phyloP scores from a whole-genome alignment of 495 filamentous ascomycete species.

The Aspergillus mulundensis region DNA sequence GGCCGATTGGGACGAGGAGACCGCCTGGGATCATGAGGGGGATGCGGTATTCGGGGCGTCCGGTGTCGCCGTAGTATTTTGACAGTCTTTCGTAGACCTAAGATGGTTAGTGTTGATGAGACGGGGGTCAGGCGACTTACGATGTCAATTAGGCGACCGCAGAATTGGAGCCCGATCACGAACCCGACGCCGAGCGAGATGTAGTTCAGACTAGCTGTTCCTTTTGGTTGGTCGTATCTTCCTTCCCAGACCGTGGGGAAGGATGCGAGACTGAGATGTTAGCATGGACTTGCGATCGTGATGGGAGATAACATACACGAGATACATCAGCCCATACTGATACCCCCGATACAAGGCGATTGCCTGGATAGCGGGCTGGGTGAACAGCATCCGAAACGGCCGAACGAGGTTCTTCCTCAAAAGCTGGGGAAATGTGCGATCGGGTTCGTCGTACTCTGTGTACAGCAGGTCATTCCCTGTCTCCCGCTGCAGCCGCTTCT shows the following conservation, averaged over 20 bases:
- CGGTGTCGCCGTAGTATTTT: constrained; percentile 6
- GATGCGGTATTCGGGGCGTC: constrained; percentile 14
- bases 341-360: constrained; percentile 11
- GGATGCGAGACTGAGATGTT: constrained; percentile 8
- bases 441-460: constrained; percentile 9
- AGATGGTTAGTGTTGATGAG: no score
- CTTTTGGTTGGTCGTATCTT: constrained; percentile 3
- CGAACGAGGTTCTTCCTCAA: constrained; percentile 9
- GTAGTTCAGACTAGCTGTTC: constrained; percentile 12
- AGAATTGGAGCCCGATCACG: constrained; percentile 12
- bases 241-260: constrained; percentile 16
- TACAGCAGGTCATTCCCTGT: not conserved
- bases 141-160: constrained; percentile 6
- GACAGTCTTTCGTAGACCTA: constrained; percentile 7
- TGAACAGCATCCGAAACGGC: constrained; percentile 11
- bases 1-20: constrained; percentile 12
- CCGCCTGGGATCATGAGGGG: constrained; percentile 16
- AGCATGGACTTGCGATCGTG: not conserved
- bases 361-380: constrained; percentile 12
- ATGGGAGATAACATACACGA: constrained; percentile 9
- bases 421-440: constrained; percentile 3
- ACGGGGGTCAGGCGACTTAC: not conserved
- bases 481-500: constrained; percentile 2
- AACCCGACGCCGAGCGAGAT: constrained; percentile 14
- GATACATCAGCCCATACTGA: constrained; percentile 16